Conservation (phyloP, 371 early-diverging fungal genomes). For the Mycotypha africana region DNA sequence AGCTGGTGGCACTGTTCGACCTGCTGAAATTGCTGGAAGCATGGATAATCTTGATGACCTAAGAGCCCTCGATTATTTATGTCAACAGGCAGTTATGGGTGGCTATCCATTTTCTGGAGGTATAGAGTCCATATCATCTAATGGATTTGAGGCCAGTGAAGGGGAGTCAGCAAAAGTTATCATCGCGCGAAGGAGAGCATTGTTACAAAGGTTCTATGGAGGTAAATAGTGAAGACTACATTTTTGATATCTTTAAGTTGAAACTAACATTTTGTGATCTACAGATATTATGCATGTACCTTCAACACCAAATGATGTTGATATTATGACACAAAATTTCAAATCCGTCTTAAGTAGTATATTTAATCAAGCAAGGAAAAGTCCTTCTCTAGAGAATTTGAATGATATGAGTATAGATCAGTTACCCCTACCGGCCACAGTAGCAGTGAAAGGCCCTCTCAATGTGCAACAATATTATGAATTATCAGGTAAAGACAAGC, state of each 20-base stretch:
- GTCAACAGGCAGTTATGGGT: constrained; percentile 43
- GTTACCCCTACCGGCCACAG: constrained; percentile 28
- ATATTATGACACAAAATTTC: constrained; percentile 33
- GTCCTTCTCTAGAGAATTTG: constrained; percentile 11
- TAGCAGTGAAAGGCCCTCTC: constrained; percentile 40
- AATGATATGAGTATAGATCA: constrained; percentile 22
- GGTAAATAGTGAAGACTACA: no score
- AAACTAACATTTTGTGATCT: no score
- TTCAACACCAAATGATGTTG: constrained; percentile 34
- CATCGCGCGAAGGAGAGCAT: constrained; percentile 39
- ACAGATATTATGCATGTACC: constrained; percentile 37
- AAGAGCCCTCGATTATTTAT: constrained; percentile 24
- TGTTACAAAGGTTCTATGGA: constrained; percentile 39
- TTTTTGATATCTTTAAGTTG: no score
- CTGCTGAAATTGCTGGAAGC: background rate
- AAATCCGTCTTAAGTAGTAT: constrained; percentile 35
- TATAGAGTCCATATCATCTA: constrained; percentile 36
- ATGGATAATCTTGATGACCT: constrained; percentile 3
- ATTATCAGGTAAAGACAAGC: constrained; percentile 26
- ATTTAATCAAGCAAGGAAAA: constrained; percentile 26
- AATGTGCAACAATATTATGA: constrained; percentile 48
- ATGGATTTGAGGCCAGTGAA: constrained; percentile 40
- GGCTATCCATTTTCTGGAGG: constrained; percentile 47
- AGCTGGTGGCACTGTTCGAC: constrained; percentile 2
- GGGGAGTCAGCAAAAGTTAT: constrained; percentile 47